A percentile compares a stretch with the other conserved stretches of the same genome.
phyloP scores from a whole-genome alignment of 345 rosid species.

The Boechera stricta region DNA sequence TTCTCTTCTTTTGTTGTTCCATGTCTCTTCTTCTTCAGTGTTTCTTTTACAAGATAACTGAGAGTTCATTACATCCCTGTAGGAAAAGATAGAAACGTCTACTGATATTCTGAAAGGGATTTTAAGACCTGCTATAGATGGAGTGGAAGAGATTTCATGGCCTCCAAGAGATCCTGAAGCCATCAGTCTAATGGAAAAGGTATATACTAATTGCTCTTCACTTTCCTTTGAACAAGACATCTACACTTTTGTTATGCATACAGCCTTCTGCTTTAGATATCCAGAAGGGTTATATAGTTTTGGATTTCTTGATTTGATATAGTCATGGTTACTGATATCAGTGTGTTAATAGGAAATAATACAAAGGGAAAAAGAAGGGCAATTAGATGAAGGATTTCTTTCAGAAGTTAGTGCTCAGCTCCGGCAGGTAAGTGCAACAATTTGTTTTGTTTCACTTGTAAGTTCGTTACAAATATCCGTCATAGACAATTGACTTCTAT shows the following conservation, averaged over 20 bases:
- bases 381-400: constrained; percentile 91
- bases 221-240: constrained; percentile 7
- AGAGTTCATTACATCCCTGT: constrained; percentile 22
- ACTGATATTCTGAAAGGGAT: constrained; percentile 85
- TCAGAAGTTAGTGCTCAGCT: constrained; percentile 91
- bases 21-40: constrained; percentile 6
- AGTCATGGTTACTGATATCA: background rate
- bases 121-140: constrained; percentile 70
- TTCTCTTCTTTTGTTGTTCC: constrained; percentile 14
- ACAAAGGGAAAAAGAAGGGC: constrained; percentile 79
- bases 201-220: constrained; percentile 31
- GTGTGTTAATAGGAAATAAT: constrained; percentile 58
- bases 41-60: background rate
- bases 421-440: constrained; percentile 63
- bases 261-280: background rate
- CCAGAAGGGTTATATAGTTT: background rate
- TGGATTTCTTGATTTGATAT: constrained; percentile 12
- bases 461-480: background rate
- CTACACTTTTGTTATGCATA: background rate
- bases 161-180: constrained; percentile 80
- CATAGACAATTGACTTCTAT: background rate
- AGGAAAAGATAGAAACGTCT: constrained; percentile 88
- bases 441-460: background rate
- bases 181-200: constrained; percentile 77
- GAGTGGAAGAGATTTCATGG: constrained; percentile 75